These are phyloP conservation scores for Sporothrix euskadiensis DNA, from an alignment of 2,329 filamentous ascomycete genomes.

Conservation along the genomic window DNA sequence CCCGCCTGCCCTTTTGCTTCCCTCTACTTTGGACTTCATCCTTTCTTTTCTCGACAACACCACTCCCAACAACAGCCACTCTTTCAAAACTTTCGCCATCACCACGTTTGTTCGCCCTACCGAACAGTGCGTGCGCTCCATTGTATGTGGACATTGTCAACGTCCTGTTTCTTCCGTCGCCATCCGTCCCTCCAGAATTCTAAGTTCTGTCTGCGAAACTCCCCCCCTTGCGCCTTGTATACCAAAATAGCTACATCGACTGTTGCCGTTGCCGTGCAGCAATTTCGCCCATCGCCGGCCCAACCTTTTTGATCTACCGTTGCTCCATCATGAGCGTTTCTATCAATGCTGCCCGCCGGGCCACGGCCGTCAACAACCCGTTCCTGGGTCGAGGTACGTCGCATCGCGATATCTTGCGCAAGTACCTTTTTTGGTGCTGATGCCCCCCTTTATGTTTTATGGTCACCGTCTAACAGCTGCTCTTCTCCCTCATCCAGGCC, in stretches of 20 bases:
- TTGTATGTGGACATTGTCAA: slow-evolving; percentile 3
- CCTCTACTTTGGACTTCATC: not conserved
- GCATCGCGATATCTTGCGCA: not conserved
- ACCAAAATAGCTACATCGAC: slow-evolving; percentile 19
- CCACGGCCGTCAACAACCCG: slow-evolving; percentile 52
- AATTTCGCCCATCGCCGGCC: not conserved
- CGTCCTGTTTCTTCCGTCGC: not conserved
- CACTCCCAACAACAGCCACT: not conserved
- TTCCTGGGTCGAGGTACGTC: slow-evolving; percentile 51
- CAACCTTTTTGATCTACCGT: not conserved
- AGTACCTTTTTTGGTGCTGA: not conserved
- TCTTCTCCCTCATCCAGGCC: slow-evolving; percentile 40
- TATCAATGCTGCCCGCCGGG: slow-evolving; percentile 56
- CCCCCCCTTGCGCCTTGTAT: not conserved
- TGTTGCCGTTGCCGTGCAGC: not conserved
- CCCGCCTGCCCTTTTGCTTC: not conserved
- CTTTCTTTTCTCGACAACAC: slow-evolving; percentile 8
- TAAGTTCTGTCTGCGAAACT: not conserved
- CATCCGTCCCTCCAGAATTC: not conserved
- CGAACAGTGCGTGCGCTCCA: not conserved
- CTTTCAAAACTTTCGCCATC: not conserved
- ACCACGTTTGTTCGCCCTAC: not conserved
- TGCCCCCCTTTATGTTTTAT: not conserved
- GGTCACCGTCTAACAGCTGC: slow-evolving; percentile 33
- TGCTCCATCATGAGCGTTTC: slow-evolving; percentile 55